phyloP scores from a whole-genome alignment of 1,284 basidiomycete species.

The Sutorius eximius region DNA sequence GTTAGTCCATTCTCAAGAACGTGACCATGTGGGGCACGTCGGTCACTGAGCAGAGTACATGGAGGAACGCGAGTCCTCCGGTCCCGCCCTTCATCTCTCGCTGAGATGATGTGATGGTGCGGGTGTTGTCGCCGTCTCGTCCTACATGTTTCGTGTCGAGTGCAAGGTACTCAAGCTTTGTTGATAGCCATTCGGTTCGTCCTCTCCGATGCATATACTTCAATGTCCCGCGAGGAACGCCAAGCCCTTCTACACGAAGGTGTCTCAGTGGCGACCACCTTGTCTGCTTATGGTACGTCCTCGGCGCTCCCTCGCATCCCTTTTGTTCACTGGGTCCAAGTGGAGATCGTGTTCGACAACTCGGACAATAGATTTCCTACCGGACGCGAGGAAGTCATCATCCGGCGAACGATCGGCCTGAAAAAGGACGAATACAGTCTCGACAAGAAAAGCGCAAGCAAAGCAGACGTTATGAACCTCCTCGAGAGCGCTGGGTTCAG shows the following conservation, averaged over 20 bases:
- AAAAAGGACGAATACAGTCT: slow-evolving; percentile 99
- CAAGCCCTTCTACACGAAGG: slow-evolving; percentile 93
- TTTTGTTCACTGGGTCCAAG: slow-evolving; percentile 35
- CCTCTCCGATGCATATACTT: slow-evolving; percentile 95
- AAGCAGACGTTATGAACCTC: slow-evolving; percentile 96
- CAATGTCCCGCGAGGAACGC: slow-evolving; percentile 91
- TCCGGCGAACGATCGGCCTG: slow-evolving; percentile 91
- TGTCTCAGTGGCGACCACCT: slow-evolving; percentile 82
- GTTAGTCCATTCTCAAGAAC: slow-evolving; percentile 38
- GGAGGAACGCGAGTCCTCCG: not conserved
- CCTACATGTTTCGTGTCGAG: not conserved
- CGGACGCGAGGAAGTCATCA: slow-evolving; percentile 78
- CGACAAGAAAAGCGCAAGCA: slow-evolving; percentile 93
- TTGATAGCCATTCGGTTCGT: slow-evolving; percentile 90
- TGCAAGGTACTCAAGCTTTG: slow-evolving; percentile 6
- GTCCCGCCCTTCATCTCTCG: not conserved
- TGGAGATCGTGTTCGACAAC: slow-evolving; percentile 89
- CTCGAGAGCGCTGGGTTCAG: slow-evolving; percentile 96
- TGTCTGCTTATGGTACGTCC: slow-evolving; percentile 85
- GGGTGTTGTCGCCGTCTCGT: not conserved
- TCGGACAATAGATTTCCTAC: slow-evolving; percentile 90
- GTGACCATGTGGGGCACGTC: not conserved
- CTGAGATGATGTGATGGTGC: no score
- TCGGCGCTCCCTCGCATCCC: not conserved
- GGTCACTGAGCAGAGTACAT: not conserved